Evolutionary conservation across 257 asterid species (phyloP).

Genomic region (Capsicum rhomboideum): DNA sequence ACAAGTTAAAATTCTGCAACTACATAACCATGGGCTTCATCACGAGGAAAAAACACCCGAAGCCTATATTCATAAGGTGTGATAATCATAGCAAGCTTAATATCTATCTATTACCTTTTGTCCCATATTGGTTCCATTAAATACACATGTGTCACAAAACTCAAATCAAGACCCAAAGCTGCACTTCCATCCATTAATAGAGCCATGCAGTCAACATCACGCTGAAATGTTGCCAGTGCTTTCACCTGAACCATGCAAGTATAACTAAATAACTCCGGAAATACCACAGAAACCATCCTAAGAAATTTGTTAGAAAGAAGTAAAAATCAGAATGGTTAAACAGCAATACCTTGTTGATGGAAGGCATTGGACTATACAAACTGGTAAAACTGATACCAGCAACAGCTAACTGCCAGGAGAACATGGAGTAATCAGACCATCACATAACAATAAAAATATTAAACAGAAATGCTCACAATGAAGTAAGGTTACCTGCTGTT

Average conservation of each 20-base stretch:
- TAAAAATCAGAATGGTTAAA: slow-evolving; percentile 1
- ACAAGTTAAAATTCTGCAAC: not conserved
- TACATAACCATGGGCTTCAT: not conserved
- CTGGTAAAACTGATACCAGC: slow-evolving; percentile 79
- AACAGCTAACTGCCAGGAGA: slow-evolving; percentile 43
- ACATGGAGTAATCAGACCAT: slow-evolving; percentile 6
- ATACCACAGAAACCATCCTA: not conserved
- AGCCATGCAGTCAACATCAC: slow-evolving; percentile 82
- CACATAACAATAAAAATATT: slow-evolving; percentile 11
- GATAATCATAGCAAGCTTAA: not conserved
- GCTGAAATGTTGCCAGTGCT: slow-evolving; percentile 76
- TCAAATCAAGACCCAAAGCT: slow-evolving; percentile 96
- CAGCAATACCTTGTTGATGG: slow-evolving; percentile 49
- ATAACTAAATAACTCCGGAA: not conserved
- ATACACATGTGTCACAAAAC: slow-evolving; percentile 90
- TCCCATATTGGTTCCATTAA: slow-evolving; percentile 99
- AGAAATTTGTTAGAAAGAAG: not conserved
- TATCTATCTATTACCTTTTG: slow-evolving; percentile 53
- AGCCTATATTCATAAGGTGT: not conserved
- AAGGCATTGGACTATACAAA: slow-evolving; percentile 92
- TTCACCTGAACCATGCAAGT: slow-evolving; percentile 52
- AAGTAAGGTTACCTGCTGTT: slow-evolving; percentile 66
- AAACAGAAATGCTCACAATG: slow-evolving; percentile 8
- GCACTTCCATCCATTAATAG: slow-evolving; percentile 99
- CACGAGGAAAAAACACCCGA: not conserved